A percentile compares a stretch with the other conserved stretches of the same genome.
Conservation (phyloP, 495 filamentous ascomycete species). For the Xeromyces bisporus region DNA sequence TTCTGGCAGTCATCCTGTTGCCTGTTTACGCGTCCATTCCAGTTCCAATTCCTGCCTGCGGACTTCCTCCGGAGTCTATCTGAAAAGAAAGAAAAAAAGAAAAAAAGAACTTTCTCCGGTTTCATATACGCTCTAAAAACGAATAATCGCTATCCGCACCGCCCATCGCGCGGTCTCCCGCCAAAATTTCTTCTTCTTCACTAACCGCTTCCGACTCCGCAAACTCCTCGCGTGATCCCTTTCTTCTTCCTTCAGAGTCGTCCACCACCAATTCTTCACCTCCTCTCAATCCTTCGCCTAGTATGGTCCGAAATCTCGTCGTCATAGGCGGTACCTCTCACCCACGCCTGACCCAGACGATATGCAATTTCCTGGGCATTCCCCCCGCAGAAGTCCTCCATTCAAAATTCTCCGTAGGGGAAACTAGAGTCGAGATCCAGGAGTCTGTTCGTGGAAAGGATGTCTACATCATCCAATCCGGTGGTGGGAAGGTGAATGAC, state of each 20-base stretch:
- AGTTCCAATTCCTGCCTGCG: too few species aligned
- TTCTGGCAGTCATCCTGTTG: too few species aligned
- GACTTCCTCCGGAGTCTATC: too few species aligned
- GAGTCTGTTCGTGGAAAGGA: constrained; percentile 95
- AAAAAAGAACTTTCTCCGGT: too few species aligned
- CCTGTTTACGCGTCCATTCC: too few species aligned
- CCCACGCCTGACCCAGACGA: constrained; percentile 64
- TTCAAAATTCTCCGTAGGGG: constrained; percentile 82
- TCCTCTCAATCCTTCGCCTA: constrained; percentile 1
- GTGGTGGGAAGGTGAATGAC: constrained; percentile 83
- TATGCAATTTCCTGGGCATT: constrained; percentile 76
- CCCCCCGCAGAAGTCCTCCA: constrained; percentile 67
- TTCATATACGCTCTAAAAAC: too few species aligned
- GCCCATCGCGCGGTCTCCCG: constrained; percentile 14
- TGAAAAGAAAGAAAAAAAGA: too few species aligned
- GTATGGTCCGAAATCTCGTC: constrained; percentile 91
- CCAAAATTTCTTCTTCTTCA: constrained; percentile 21
- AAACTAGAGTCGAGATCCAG: constrained; percentile 85
- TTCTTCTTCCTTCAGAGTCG: constrained; percentile 4
- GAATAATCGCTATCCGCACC: too few species aligned
- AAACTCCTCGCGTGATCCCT: constrained; percentile 7
- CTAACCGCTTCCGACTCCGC: constrained; percentile 6
- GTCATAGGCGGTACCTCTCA: constrained; percentile 88
- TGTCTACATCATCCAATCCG: constrained; percentile 91
- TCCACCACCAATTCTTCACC: constrained; percentile 3